Percentiles rank a stretch among this genome's conserved stretches.
Evolutionary conservation across 2,329 filamentous ascomycete species (phyloP).

Genomic region (Hymenoscyphus repandus): DNA sequence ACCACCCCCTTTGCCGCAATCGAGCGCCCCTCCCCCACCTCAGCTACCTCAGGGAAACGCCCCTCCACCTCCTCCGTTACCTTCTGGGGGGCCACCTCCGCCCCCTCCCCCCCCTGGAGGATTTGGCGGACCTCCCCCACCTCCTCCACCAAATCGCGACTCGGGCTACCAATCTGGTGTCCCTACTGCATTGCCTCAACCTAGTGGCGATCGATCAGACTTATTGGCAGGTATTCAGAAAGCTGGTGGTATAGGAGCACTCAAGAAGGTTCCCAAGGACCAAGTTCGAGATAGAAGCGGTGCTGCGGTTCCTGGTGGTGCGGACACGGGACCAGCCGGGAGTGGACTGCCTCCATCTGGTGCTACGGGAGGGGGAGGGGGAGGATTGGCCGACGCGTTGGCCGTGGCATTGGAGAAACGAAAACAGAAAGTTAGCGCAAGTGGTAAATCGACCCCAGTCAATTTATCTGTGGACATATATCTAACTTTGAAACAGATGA

Average conservation of each 20-base stretch:
- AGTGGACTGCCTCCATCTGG: conserved; percentile 48
- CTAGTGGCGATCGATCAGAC: conserved; percentile 48
- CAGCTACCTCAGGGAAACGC: conserved; percentile 11
- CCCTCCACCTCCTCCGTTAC: conserved; percentile 35
- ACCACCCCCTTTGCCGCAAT: conserved; percentile 35
- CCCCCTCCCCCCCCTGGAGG: conserved; percentile 36
- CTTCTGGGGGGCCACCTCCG: conserved; percentile 26
- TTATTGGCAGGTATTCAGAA: conserved; percentile 69
- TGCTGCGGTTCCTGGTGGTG: conserved; percentile 51
- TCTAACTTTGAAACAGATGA: conserved; percentile 53
- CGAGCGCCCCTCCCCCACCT: conserved; percentile 36
- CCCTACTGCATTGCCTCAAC: conserved; percentile 39
- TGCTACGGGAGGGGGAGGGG: conserved; percentile 46
- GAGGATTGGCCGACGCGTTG: conserved; percentile 75
- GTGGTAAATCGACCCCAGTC: conserved; percentile 62
- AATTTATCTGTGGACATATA: conserved; percentile 19
- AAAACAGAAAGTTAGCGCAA: conserved; percentile 91
- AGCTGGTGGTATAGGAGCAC: conserved; percentile 57
- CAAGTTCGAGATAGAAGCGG: conserved; percentile 69
- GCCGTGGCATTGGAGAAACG: conserved; percentile 73
- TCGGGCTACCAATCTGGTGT: conserved; percentile 52
- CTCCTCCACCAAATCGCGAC: conserved; percentile 50
- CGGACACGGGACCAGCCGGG: conserved; percentile 45
- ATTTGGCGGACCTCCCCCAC: conserved; percentile 33
- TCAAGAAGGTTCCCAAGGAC: conserved; percentile 69